Percentiles rank a stretch among this genome's conserved stretches.
phyloP scores from a whole-genome alignment of 345 rosid genomes.

The Salix arbutifolia region DNA sequence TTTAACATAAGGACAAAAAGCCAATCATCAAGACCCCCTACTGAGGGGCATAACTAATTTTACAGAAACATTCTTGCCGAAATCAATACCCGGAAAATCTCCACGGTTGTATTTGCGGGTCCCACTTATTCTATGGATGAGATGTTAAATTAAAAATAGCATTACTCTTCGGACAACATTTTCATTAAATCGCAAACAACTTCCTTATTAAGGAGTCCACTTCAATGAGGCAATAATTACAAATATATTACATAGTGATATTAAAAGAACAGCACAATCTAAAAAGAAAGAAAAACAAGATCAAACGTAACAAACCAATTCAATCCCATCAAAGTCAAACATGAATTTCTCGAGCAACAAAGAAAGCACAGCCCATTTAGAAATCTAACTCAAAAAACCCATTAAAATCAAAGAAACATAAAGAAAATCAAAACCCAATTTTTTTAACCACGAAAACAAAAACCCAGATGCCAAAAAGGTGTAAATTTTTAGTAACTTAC shows the following conservation, averaged over 20 bases:
- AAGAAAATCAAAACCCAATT: not conserved
- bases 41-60: too few species aligned
- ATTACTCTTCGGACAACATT: too few species aligned
- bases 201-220: too few species aligned
- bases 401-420: too few species aligned
- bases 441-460: not conserved
- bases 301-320: not conserved
- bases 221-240: not conserved
- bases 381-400: not conserved
- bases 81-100: not conserved
- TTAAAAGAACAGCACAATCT: not conserved
- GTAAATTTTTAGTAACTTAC: conserved; percentile 31
- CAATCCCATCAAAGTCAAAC: not conserved
- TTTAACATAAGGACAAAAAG: too few species aligned
- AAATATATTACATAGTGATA: not conserved
- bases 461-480: not conserved
- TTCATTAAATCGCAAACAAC: too few species aligned
- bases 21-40: too few species aligned
- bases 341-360: not conserved
- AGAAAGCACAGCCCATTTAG: not conserved
- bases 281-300: not conserved
- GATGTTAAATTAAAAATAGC: too few species aligned
- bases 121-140: too few species aligned
- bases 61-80: not conserved
- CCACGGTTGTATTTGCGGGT: not conserved